phyloP scores from a whole-genome alignment of 2,329 filamentous ascomycete genomes.

The Hypoxylon sp. region DNA sequence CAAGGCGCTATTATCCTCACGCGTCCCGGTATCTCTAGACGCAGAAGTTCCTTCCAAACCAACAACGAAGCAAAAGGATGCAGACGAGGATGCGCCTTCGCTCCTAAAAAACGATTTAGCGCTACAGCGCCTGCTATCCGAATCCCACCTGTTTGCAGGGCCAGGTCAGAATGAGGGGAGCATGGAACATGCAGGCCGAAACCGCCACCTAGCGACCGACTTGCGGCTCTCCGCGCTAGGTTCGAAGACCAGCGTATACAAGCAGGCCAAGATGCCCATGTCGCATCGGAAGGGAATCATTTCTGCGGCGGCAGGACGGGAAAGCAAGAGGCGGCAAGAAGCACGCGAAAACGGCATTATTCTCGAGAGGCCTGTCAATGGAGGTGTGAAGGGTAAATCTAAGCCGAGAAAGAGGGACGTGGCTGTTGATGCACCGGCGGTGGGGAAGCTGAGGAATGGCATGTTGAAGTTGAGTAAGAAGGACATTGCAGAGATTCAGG shows the following conservation, averaged over 20 bases:
- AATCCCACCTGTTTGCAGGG: constrained; percentile 82
- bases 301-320: constrained; percentile 69
- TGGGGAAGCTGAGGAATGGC: constrained; percentile 83
- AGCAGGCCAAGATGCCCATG: constrained; percentile 90
- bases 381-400: constrained; percentile 43
- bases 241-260: constrained; percentile 76
- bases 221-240: constrained; percentile 83
- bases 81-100: constrained; percentile 66
- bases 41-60: constrained; percentile 30
- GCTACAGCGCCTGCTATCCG: constrained; percentile 86
- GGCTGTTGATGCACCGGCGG: constrained; percentile 77
- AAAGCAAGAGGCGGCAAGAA: constrained; percentile 76
- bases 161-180: constrained; percentile 46
- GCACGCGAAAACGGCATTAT: constrained; percentile 92
- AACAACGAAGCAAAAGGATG: constrained; percentile 42
- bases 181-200: constrained; percentile 65
- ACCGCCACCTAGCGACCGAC: constrained; percentile 83
- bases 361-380: constrained; percentile 67
- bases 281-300: constrained; percentile 84
- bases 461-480: constrained; percentile 75
- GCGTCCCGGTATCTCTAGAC: constrained; percentile 51
- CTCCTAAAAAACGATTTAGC: constrained; percentile 92
- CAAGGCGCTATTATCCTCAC: constrained; percentile 73
- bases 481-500: constrained; percentile 65
- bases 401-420: constrained; percentile 57